Conservation (phyloP, 768 basidiomycete genomes). For the Rhizopogon vesiculosus region DNA sequence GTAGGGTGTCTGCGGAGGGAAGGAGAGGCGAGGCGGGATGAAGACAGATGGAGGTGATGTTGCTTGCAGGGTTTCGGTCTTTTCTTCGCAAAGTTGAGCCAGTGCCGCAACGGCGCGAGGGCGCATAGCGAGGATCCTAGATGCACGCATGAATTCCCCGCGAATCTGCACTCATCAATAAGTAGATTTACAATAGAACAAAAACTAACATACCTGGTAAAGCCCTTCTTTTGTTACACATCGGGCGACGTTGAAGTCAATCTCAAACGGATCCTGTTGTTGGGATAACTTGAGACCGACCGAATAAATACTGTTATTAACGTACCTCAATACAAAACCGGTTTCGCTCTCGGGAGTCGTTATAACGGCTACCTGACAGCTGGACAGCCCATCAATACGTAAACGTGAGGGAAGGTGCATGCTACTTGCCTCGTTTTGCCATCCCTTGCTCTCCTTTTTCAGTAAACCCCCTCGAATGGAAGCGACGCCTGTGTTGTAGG, state of each 20-base stretch:
- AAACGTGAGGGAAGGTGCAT: not conserved
- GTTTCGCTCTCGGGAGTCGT: conserved; percentile 83
- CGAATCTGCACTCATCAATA: conserved; percentile 63
- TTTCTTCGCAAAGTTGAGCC: conserved; percentile 89
- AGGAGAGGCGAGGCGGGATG: conserved; percentile 38
- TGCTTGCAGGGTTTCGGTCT: conserved; percentile 45
- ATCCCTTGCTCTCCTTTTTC: conserved; percentile 90
- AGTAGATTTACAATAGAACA: not conserved
- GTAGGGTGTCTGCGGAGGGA: conserved; percentile 68
- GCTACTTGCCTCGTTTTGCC: conserved; percentile 83
- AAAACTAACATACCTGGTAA: conserved; percentile 60
- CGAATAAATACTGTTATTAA: not conserved
- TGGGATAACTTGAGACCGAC: not conserved
- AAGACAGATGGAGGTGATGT: conserved; percentile 38
- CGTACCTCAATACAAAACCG: conserved; percentile 92
- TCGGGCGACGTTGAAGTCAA: conserved; percentile 93
- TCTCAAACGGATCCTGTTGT: conserved; percentile 89
- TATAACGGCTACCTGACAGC: conserved; percentile 51
- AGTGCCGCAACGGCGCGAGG: conserved; percentile 80
- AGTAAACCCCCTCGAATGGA: conserved; percentile 87
- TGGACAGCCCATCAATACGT: conserved; percentile 16
- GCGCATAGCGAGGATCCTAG: conserved; percentile 73
- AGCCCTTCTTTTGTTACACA: conserved; percentile 96
- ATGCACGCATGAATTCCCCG: conserved; percentile 97
- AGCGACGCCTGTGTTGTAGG: conserved; percentile 86